phyloP scores from a whole-genome alignment of 1,139 yeast genomes.

The Hyphopichia fennica region DNA sequence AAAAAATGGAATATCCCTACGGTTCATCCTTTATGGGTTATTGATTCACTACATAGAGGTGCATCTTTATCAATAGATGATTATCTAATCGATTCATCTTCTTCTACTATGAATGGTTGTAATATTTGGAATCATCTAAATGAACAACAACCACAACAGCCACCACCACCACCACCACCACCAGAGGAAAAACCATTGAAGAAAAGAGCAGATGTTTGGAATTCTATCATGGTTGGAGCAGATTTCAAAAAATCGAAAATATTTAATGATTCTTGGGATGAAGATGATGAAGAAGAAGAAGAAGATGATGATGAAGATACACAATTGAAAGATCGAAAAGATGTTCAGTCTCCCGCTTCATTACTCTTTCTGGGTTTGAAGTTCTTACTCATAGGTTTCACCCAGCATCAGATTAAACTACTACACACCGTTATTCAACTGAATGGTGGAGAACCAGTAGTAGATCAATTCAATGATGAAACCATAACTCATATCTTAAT shows the following conservation, averaged over 20 bases:
- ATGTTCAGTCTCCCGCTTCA: too few relatives aligned
- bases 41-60: conserved; percentile 61
- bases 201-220: conserved; percentile 36
- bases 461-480: conserved; percentile 11
- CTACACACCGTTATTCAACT: conserved; percentile 37
- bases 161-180: too few relatives aligned
- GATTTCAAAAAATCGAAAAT: conserved; percentile 15
- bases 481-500: conserved; percentile 40
- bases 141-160: background rate
- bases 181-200: background rate
- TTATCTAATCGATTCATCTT: too few relatives aligned
- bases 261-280: conserved; percentile 33
- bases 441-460: conserved; percentile 47
- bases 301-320: conserved; percentile 10
- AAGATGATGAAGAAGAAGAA: conserved; percentile 11
- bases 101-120: conserved; percentile 60
- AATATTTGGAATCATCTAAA: conserved; percentile 45
- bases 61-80: too few relatives aligned
- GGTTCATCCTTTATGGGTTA: conserved; percentile 75
- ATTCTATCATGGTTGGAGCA: conserved; percentile 47
- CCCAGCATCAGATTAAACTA: conserved; percentile 27
- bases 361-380: conserved; percentile 28
- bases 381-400: conserved; percentile 43
- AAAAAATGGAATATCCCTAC: conserved; percentile 66
- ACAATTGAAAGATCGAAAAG: background rate